phyloP scores from a whole-genome alignment of 768 basidiomycete genomes.

The Leccinum barrowsii region DNA sequence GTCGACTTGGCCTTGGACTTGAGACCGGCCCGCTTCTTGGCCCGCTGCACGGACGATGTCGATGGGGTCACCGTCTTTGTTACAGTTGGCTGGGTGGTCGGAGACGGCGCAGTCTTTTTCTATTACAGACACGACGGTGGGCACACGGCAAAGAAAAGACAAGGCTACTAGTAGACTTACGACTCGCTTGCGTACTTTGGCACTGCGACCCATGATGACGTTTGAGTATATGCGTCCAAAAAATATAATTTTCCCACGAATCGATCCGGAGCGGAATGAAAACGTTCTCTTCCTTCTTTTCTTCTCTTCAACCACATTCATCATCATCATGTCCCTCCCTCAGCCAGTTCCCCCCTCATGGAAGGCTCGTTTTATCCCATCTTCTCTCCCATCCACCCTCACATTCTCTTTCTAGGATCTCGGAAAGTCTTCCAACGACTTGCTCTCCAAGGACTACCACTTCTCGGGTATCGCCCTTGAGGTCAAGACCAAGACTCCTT shows the following conservation, averaged over 20 bases:
- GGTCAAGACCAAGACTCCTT: slow-evolving; percentile 86
- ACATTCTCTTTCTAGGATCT: slow-evolving; percentile 58
- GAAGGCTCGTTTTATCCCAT: slow-evolving; percentile 55
- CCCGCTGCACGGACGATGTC: slow-evolving; percentile 11
- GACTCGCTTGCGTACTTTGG: slow-evolving; percentile 34
- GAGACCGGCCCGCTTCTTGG: slow-evolving; percentile 28
- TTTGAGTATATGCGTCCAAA: background rate
- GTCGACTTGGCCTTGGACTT: slow-evolving; percentile 20
- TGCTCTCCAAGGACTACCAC: slow-evolving; percentile 89
- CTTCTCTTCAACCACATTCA: slow-evolving; percentile 8
- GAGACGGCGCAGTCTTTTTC: slow-evolving; percentile 24
- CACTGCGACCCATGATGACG: slow-evolving; percentile 36
- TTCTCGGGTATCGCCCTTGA: slow-evolving; percentile 71
- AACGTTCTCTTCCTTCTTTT: background rate
- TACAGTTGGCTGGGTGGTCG: slow-evolving; percentile 1
- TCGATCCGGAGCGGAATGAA: slow-evolving; percentile 19
- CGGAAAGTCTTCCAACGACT: slow-evolving; percentile 96
- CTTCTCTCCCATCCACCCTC: background rate
- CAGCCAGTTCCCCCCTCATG: slow-evolving; percentile 96
- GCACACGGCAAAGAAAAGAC: background rate
- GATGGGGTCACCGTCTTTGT: slow-evolving; percentile 1
- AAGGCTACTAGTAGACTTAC: slow-evolving; percentile 17
- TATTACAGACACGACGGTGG: background rate
- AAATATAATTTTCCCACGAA: slow-evolving; percentile 29
- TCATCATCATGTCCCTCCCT: slow-evolving; percentile 72